Percentiles rank a stretch among this genome's conserved stretches.
These are phyloP conservation scores for Paratinospora sagittata DNA, from an alignment of 164 flowering plant species.

Conservation along the genomic window DNA sequence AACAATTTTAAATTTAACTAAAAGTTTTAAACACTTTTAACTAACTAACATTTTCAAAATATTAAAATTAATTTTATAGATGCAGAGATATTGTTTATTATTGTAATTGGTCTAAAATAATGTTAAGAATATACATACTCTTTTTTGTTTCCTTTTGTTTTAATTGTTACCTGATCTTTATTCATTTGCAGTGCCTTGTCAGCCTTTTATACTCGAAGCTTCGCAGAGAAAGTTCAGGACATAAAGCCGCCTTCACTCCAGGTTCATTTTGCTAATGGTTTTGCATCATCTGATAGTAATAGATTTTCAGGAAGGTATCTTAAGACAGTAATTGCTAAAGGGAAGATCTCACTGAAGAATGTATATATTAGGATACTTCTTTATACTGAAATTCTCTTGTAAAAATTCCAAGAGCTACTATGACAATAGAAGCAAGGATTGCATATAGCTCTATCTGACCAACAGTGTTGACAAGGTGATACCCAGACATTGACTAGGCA, in stretches of 20 bases:
- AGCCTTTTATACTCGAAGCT: constrained; percentile 82
- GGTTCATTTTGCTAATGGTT: constrained; percentile 35
- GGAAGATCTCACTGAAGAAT: background rate
- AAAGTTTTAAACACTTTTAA: too few relatives aligned
- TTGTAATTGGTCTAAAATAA: too few relatives aligned
- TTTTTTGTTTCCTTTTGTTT: constrained; percentile 6
- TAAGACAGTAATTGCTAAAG: background rate
- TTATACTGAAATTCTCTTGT: background rate
- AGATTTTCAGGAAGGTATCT: background rate
- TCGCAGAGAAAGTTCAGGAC: constrained; percentile 67
- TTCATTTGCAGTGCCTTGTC: constrained; percentile 76
- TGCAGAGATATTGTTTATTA: too few relatives aligned
- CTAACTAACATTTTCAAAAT: background rate
- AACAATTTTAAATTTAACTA: too few relatives aligned
- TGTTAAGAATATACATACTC: background rate
- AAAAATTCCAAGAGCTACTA: background rate
- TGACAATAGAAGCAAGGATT: too few relatives aligned
- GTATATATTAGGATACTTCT: background rate
- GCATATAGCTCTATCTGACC: background rate
- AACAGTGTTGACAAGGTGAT: background rate
- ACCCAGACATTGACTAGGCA: too few relatives aligned
- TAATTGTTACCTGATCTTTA: constrained; percentile 3
- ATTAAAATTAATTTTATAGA: too few relatives aligned
- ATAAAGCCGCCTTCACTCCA: constrained; percentile 88
- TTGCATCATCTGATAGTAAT: background rate